Conservation (phyloP, 495 filamentous ascomycete species). For the Pyrenopolyporus hunteri region DNA sequence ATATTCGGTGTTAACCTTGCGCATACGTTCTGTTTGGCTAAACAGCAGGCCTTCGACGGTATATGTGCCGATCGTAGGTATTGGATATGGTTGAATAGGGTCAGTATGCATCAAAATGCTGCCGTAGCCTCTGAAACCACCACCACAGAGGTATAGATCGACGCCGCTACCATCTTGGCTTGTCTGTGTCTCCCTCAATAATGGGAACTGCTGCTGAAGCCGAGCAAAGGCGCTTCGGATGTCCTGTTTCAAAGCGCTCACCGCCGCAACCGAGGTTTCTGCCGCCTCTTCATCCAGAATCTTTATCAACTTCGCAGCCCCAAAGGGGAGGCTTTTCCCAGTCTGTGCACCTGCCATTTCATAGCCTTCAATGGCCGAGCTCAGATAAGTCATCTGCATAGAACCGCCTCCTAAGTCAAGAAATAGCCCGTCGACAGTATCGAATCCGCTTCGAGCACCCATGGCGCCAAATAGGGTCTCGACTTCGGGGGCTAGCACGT, state of each 20-base stretch:
- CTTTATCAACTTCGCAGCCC: slow-evolving; percentile 79
- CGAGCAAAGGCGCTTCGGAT: slow-evolving; percentile 69
- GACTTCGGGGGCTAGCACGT: slow-evolving; percentile 76
- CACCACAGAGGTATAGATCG: slow-evolving; percentile 84
- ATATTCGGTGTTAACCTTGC: slow-evolving; percentile 59
- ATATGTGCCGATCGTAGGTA: slow-evolving; percentile 85
- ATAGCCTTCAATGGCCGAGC: slow-evolving; percentile 55
- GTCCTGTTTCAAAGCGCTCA: slow-evolving; percentile 61
- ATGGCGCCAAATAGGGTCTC: slow-evolving; percentile 84
- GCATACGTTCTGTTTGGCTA: slow-evolving; percentile 62
- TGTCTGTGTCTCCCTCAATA: slow-evolving; percentile 54
- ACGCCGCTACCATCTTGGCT: slow-evolving; percentile 61
- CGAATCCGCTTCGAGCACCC: slow-evolving; percentile 80
- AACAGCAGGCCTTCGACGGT: slow-evolving; percentile 67
- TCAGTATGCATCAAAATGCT: slow-evolving; percentile 79
- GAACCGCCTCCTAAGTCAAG: slow-evolving; percentile 92
- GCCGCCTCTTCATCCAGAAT: slow-evolving; percentile 56
- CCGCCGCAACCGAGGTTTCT: slow-evolving; percentile 54
- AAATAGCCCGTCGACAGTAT: slow-evolving; percentile 66
- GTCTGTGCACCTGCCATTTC: slow-evolving; percentile 54
- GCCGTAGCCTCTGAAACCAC: slow-evolving; percentile 90
- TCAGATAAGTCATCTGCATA: slow-evolving; percentile 87
- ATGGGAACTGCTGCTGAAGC: slow-evolving; percentile 61
- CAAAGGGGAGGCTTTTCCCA: slow-evolving; percentile 74
- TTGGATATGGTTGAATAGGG: slow-evolving; percentile 74